These are phyloP conservation scores for Chalaropsis thielavioides DNA, from an alignment of 2,329 filamentous ascomycete species.

Conservation along the genomic window DNA sequence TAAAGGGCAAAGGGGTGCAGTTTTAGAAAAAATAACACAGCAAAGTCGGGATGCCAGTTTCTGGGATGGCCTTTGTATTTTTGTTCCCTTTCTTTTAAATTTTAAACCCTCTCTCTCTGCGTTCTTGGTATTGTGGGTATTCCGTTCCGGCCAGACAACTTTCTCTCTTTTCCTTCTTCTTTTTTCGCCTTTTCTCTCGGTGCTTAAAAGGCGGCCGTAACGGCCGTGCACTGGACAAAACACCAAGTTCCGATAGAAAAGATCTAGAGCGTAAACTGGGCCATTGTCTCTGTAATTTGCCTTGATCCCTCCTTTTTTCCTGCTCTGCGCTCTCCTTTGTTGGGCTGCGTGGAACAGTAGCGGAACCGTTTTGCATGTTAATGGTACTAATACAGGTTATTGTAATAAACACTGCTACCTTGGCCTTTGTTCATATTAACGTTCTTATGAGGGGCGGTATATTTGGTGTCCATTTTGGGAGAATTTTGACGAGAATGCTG, in stretches of 20 bases:
- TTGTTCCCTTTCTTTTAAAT: not conserved
- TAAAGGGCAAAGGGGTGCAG: not conserved
- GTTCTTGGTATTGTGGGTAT: not conserved
- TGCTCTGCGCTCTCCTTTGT: not conserved
- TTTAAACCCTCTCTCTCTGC: not conserved
- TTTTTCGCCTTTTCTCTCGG: not conserved
- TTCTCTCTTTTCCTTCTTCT: not conserved
- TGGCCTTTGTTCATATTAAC: not conserved
- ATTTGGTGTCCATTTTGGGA: not conserved
- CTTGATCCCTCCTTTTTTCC: not conserved
- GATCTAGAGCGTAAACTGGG: not conserved
- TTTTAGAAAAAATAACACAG: not conserved
- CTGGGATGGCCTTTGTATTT: not conserved
- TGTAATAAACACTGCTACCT: not conserved
- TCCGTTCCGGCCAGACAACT: not conserved
- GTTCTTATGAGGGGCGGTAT: not conserved
- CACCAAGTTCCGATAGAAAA: not conserved
- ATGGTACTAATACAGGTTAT: not conserved
- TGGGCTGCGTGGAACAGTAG: not conserved
- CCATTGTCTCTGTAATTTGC: not conserved
- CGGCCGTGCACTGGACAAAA: not conserved
- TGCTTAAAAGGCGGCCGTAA: not conserved
- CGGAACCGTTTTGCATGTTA: not conserved
- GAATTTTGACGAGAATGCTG: slow-evolving; percentile 1
- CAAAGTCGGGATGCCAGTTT: not conserved